These are phyloP conservation scores for Apophysomyces elegans DNA, from an alignment of 371 early-diverging fungal species.

Conservation along the genomic window DNA sequence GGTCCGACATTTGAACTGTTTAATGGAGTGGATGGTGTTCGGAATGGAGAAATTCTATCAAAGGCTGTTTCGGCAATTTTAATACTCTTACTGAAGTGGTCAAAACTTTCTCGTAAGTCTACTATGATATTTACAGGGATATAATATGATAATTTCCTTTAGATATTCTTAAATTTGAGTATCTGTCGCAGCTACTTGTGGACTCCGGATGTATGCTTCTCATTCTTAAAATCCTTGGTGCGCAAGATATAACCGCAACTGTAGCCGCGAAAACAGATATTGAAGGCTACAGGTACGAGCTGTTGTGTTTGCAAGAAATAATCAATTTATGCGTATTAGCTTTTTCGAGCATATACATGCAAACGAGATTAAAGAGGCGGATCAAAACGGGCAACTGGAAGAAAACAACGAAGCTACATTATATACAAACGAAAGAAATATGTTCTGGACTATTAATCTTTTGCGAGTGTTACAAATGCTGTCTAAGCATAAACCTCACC, in stretches of 20 bases:
- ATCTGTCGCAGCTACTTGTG: conserved; percentile 75
- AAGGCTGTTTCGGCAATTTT: conserved; percentile 77
- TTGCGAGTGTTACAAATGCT: conserved; percentile 81
- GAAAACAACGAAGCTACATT: neutral
- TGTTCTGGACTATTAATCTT: conserved; percentile 78
- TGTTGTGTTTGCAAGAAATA: neutral
- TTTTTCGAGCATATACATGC: conserved; percentile 34
- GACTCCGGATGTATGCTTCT: conserved; percentile 84
- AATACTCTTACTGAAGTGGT: conserved; percentile 67
- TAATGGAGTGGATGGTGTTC: conserved; percentile 45
- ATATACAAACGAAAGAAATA: conserved; percentile 57
- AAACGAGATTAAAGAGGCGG: neutral
- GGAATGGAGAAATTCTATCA: conserved; percentile 77
- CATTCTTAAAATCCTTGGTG: conserved; percentile 79
- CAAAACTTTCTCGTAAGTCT: conserved; percentile 69
- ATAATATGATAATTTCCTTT: conserved; percentile 8
- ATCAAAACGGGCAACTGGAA: conserved; percentile 13
- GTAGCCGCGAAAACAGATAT: conserved; percentile 64
- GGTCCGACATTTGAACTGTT: neutral
- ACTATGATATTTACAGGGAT: neutral
- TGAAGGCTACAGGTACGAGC: conserved; percentile 58
- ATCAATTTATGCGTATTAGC: conserved; percentile 18
- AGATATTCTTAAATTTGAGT: conserved; percentile 81
- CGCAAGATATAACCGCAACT: conserved; percentile 67
- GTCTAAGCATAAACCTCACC: conserved; percentile 77